Evolutionary conservation across 2,329 filamentous ascomycete genomes (phyloP), one percentile per base, ranked within the genome.

Genomic region (Neonectria hederae): DNA sequence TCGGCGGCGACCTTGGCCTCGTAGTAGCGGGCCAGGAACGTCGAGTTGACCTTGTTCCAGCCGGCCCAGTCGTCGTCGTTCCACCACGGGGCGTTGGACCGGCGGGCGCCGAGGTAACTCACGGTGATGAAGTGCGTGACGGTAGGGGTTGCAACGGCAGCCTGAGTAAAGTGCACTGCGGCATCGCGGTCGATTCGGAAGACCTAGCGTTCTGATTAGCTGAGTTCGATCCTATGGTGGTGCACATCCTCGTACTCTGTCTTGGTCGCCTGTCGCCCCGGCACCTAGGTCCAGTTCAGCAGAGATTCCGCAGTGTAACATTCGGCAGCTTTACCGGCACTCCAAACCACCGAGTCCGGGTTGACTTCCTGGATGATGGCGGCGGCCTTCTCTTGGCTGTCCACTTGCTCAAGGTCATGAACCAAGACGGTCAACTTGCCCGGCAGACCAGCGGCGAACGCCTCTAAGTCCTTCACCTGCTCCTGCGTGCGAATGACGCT

Each of bases 401-500:
- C 83, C 32, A 93, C 82, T 22, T 92, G 89, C 57, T 92, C 89
- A 9, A 94, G 67, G 69, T 87, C 91, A 69, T 85, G 84, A 4
- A 94, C 82, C 0, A 92, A 77, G 1, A 93, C 87, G 49, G 85
- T 82, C 13, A 93, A 77, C 58, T 85, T 88, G 17, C 89, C 89
- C 3, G 83, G 83, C 61, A 85, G 80, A 22, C 81, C 83, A 17
- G 83, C 78, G 59, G 82, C 85, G 1, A 90, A 82, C 55, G 83
- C 85, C 69, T 89, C 79, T 64, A 94, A 87, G 56, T 87, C 82
- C 2, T 81, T 72, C 54, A 86, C 83, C 66, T 94, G 91, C 1
- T 87, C 86, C 17, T 86, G 81, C 65, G 88, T 87, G 68, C 92
- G 90, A 75, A 94, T 89, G 63, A 94, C 81, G 75, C 89, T 92